These are phyloP conservation scores for Grammothele lineata DNA, from an alignment of 768 basidiomycete genomes.

Conservation along the genomic window DNA sequence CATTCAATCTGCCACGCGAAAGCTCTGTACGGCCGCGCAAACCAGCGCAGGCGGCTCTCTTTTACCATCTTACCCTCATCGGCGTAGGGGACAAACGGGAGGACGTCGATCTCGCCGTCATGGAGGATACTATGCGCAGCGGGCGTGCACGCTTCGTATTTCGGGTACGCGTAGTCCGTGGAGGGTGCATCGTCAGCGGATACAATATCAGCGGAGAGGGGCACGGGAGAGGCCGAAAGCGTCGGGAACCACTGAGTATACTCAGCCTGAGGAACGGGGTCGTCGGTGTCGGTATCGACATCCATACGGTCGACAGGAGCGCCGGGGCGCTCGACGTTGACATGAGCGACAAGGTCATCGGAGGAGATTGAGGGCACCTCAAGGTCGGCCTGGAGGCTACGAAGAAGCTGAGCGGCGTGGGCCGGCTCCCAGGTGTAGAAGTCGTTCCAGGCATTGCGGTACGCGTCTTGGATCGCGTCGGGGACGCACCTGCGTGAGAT, in stretches of 20 bases:
- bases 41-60: conserved; percentile 15
- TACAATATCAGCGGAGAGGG: too few relatives aligned
- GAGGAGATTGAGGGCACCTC: too few relatives aligned
- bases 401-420: conserved; percentile 25
- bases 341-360: too few relatives aligned
- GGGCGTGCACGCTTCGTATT: conserved; percentile 48
- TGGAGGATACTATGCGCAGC: conserved; percentile 28
- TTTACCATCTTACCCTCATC: conserved; percentile 38
- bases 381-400: background rate
- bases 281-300: background rate
- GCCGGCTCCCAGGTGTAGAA: conserved; percentile 43
- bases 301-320: background rate
- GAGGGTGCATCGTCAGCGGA: background rate
- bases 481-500: background rate
- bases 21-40: conserved; percentile 24
- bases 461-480: conserved; percentile 20
- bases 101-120: background rate
- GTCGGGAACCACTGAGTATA: too few relatives aligned
- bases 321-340: too few relatives aligned
- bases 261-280: background rate
- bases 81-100: conserved; percentile 41
- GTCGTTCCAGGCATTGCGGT: conserved; percentile 37
- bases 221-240: too few relatives aligned
- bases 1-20: conserved; percentile 32
- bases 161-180: conserved; percentile 22